phyloP scores from a whole-genome alignment of 768 basidiomycete species.

The Auriculariales sp. region DNA sequence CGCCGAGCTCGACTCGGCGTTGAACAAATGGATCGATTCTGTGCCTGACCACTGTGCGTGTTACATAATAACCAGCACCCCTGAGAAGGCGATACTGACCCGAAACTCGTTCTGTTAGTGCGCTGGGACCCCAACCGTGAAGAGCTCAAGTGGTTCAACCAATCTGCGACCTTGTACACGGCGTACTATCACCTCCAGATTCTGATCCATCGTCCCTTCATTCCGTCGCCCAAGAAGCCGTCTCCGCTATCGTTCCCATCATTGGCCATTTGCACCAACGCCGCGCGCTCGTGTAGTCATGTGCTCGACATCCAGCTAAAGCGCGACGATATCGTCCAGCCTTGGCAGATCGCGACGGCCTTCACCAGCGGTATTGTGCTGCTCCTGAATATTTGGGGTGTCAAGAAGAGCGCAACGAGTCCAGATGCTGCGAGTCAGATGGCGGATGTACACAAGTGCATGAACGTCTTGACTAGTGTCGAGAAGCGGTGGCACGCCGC shows the following conservation, averaged over 20 bases:
- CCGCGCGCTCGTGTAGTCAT: conserved; percentile 61
- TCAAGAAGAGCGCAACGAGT: conserved; percentile 29
- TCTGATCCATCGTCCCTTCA: conserved; percentile 64
- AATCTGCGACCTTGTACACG: conserved; percentile 42
- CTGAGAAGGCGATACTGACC: conserved; percentile 14
- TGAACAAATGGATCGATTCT: conserved; percentile 58
- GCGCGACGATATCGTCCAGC: conserved; percentile 15
- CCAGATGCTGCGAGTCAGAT: conserved; percentile 34
- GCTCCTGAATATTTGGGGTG: conserved; percentile 53
- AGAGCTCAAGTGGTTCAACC: conserved; percentile 29
- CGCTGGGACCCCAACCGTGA: conserved; percentile 28
- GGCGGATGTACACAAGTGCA: conserved; percentile 44
- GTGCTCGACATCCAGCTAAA: conserved; percentile 43
- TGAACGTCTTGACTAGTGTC: conserved; percentile 33
- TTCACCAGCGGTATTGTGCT: conserved; percentile 42
- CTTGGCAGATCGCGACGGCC: conserved; percentile 22
- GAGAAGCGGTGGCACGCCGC: conserved; percentile 26
- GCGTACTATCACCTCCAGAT: conserved; percentile 55
- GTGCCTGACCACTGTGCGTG: conserved; percentile 44
- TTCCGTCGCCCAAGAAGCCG: conserved; percentile 43
- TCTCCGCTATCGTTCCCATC: conserved; percentile 43
- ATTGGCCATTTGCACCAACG: conserved; percentile 66
- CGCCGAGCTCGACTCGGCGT: conserved; percentile 52
- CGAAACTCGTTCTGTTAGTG: conserved; percentile 12
- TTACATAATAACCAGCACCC: too few species aligned